phyloP scores from a whole-genome alignment of 257 asterid species.

The Nicotiana otophora region DNA sequence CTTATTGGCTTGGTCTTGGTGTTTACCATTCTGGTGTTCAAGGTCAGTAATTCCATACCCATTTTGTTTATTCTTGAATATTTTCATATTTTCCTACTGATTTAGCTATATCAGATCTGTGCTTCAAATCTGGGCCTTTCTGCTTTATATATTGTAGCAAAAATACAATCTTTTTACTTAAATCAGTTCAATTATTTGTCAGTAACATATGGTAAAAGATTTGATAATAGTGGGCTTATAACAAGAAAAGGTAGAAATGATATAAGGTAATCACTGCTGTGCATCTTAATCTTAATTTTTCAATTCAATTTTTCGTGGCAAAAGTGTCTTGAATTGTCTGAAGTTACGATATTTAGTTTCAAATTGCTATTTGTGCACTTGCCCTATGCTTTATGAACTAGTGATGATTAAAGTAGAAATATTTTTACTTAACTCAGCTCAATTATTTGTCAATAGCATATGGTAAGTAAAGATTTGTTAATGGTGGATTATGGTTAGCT shows the following conservation, averaged over 20 bases:
- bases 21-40: slow-evolving; percentile 85
- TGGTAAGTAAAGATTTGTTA: background rate
- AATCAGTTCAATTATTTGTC: background rate
- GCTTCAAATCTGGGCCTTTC: background rate
- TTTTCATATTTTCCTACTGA: background rate
- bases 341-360: too few relatives aligned
- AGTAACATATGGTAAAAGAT: background rate
- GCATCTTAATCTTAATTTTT: too few relatives aligned
- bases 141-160: background rate
- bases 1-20: slow-evolving; percentile 88
- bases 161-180: background rate
- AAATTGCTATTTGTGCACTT: too few relatives aligned
- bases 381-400: too few relatives aligned
- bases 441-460: background rate
- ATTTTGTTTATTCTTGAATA: background rate
- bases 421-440: background rate
- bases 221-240: too few relatives aligned
- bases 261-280: too few relatives aligned
- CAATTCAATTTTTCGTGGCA: too few relatives aligned
- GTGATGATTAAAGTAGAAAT: too few relatives aligned
- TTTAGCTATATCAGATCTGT: background rate
- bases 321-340: too few relatives aligned
- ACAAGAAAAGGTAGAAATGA: too few relatives aligned
- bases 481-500: slow-evolving; percentile 16
- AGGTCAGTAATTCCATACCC: slow-evolving; percentile 36